Base-by-base conservation (phyloP, 108 stramenopile species). In the Cyclotella atomus region DNA sequence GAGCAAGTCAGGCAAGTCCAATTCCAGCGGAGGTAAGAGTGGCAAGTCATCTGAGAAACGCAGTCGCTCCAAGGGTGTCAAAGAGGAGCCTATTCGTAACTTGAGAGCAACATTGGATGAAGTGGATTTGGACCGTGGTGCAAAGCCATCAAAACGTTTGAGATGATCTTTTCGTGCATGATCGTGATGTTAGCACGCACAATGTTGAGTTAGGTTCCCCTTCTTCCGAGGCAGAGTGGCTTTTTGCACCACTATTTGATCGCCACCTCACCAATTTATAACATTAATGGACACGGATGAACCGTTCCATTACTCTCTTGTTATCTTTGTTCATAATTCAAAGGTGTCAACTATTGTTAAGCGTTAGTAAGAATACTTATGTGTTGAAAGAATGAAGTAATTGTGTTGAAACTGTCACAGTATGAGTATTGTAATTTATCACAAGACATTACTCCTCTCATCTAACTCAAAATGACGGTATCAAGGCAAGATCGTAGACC, bases 401-500 rank as follows among this genome's bases (percentile, higher is more conserved):
- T 56, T 41, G 28, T 30, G 29, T 56, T 27, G 25, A 56, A 6
- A 27, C 25, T 29, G 29, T 20, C 5, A 56, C 28, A 2, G 27
- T 29, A 41, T n/a, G n/a, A n/a, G n/a, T n/a, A 41, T 41, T 12
- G 12, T 41, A 41, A 41, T 41, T 41, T 9, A 41, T 41, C 12
- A 41, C 38, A 41, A n/a, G n/a, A n/a, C n/a, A n/a, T n/a, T n/a
- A n/a, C 38, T 9, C 9, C 38, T 41, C 38, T 41, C 38, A 41
- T 41, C 12, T 12, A 6, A 6, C 9, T 6, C 12, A 12, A 12
- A 41, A 41, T 9, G 6, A 15, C 2, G 19, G 56, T 30, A 6
- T 2, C 77, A 60, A 85, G 12, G 10, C 56, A 29, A 85, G 59
- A 32, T 71, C 65, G 44, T 88, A 86, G 7, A 89, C 87, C 3